phyloP scores from a whole-genome alignment of 2,329 filamentous ascomycete genomes.

The Cladosporium sp. region DNA sequence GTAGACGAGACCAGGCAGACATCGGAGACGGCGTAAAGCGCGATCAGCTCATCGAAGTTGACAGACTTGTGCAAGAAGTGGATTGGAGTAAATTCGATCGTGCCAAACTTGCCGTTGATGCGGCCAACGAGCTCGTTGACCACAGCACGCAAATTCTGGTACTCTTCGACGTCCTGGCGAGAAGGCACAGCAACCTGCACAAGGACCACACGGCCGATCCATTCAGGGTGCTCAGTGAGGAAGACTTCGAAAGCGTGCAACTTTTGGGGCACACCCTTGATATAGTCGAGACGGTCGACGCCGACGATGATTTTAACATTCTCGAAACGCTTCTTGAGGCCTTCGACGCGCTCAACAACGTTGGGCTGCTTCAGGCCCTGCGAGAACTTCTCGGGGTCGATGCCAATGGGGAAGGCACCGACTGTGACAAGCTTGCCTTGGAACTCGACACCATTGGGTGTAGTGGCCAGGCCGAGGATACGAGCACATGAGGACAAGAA shows the following conservation, averaged over 20 bases:
- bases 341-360: slow-evolving; percentile 81
- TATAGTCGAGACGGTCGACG: slow-evolving; percentile 95
- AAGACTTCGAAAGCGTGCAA: slow-evolving; percentile 95
- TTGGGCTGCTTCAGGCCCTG: slow-evolving; percentile 80
- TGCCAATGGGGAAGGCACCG: slow-evolving; percentile 94
- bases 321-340: slow-evolving; percentile 84
- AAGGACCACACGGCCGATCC: slow-evolving; percentile 95
- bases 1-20: slow-evolving; percentile 90
- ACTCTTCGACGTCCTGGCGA: slow-evolving; percentile 93
- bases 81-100: slow-evolving; percentile 97
- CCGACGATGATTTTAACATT: slow-evolving; percentile 95
- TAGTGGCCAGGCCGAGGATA: slow-evolving; percentile 75
- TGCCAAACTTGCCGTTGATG: slow-evolving; percentile 96
- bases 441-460: slow-evolving; percentile 89
- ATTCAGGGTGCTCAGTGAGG: slow-evolving; percentile 92
- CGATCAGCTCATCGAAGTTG: slow-evolving; percentile 88
- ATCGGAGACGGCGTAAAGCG: slow-evolving; percentile 87
- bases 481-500: slow-evolving; percentile 96
- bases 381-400: slow-evolving; percentile 94
- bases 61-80: slow-evolving; percentile 98
- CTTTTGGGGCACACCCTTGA: slow-evolving; percentile 98
- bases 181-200: slow-evolving; percentile 95
- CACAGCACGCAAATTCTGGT: slow-evolving; percentile 90
- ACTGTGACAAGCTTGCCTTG: slow-evolving; percentile 84
- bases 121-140: slow-evolving; percentile 95